A percentile compares a stretch with the other conserved stretches of the same genome.
phyloP scores from a whole-genome alignment of 257 asterid genomes.

The Paraleonurus japonicus region DNA sequence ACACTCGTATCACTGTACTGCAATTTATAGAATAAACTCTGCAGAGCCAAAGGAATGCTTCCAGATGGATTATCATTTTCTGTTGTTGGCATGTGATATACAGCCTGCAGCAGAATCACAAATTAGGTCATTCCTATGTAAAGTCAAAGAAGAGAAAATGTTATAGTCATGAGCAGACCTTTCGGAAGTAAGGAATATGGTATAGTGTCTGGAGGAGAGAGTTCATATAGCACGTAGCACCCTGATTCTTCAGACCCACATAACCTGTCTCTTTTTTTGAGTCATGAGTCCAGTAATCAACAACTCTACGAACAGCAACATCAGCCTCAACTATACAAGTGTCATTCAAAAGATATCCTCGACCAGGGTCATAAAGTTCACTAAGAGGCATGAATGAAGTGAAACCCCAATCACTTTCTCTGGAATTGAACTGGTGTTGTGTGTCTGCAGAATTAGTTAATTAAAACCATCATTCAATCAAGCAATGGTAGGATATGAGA shows the following conservation, averaged over 20 bases:
- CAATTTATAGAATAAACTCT: slow-evolving; percentile 83
- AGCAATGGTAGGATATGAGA: slow-evolving; percentile 25
- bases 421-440: slow-evolving; percentile 63
- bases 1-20: slow-evolving; percentile 80
- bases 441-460: slow-evolving; percentile 49
- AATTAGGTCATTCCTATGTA: slow-evolving; percentile 19
- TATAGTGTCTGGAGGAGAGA: slow-evolving; percentile 74
- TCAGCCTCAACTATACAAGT: slow-evolving; percentile 64
- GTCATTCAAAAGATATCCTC: slow-evolving; percentile 62
- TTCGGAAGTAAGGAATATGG: slow-evolving; percentile 69
- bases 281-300: slow-evolving; percentile 66
- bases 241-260: slow-evolving; percentile 75
- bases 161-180: slow-evolving; percentile 30
- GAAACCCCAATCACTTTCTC: slow-evolving; percentile 79
- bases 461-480: slow-evolving; percentile 23
- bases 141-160: slow-evolving; percentile 1
- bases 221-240: slow-evolving; percentile 77
- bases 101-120: slow-evolving; percentile 50
- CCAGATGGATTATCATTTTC: slow-evolving; percentile 79
- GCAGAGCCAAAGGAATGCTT: slow-evolving; percentile 84
- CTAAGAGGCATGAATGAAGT: slow-evolving; percentile 73
- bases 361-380: slow-evolving; percentile 58
- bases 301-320: slow-evolving; percentile 59
- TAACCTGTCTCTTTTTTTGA: slow-evolving; percentile 69
- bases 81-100: slow-evolving; percentile 89